These are phyloP conservation scores for Bimuria novae-zelandiae DNA, from an alignment of 2,329 filamentous ascomycete species.

Conservation along the genomic window DNA sequence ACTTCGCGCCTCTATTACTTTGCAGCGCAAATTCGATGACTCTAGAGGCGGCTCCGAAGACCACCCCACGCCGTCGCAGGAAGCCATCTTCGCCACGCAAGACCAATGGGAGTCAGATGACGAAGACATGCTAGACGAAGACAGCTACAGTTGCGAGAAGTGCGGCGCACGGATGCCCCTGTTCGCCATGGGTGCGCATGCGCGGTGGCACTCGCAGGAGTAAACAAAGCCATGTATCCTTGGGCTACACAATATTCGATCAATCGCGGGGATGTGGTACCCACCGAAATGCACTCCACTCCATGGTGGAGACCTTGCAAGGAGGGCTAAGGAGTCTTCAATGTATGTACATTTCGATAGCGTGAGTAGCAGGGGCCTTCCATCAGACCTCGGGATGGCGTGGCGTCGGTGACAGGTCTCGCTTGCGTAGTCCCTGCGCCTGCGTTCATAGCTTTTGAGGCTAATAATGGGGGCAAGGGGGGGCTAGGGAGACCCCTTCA, in stretches of 20 bases:
- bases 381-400: not conserved
- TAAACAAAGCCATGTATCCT: slow-evolving; percentile 13
- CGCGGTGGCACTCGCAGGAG: slow-evolving; percentile 54
- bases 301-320: too few relatives aligned
- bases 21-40: not conserved
- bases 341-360: too few relatives aligned
- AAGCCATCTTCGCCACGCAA: slow-evolving; percentile 18
- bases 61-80: slow-evolving; percentile 31
- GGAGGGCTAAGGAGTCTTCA: too few relatives aligned
- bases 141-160: slow-evolving; percentile 49
- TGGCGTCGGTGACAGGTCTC: not conserved
- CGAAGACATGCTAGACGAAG: slow-evolving; percentile 34
- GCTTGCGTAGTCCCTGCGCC: slow-evolving; percentile 5
- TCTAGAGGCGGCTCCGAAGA: slow-evolving; percentile 39
- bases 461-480: not conserved
- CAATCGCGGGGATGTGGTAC: too few relatives aligned
- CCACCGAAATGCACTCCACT: too few relatives aligned
- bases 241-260: too few relatives aligned
- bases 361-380: too few relatives aligned
- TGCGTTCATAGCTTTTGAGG: not conserved
- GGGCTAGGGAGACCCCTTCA: too few relatives aligned
- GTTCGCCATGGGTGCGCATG: slow-evolving; percentile 65
- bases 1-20: not conserved
- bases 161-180: slow-evolving; percentile 61
- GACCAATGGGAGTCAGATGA: slow-evolving; percentile 39